A percentile compares a stretch with the other conserved stretches of the same genome.
Evolutionary conservation across 208 protist species (phyloP).

Genomic region (Naegleria fowleri): DNA sequence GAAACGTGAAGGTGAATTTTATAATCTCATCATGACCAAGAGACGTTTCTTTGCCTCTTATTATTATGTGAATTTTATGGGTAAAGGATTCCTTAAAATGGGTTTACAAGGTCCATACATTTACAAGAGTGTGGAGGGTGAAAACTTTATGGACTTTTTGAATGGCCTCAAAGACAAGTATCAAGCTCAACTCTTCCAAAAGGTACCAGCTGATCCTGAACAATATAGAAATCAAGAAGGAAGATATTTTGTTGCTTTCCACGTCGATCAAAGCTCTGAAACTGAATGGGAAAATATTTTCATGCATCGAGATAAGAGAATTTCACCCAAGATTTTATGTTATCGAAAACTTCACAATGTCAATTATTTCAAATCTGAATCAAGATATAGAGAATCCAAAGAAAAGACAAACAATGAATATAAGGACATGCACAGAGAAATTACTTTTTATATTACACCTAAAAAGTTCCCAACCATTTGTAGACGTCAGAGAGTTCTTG

Average conservation of each 20-base stretch:
- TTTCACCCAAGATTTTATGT: neutral
- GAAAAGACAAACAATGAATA: neutral
- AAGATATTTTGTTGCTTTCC: neutral
- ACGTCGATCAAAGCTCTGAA: neutral
- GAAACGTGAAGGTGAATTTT: neutral
- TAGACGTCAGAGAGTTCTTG: neutral
- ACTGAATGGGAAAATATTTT: neutral
- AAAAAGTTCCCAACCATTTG: neutral
- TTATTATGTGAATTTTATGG: conserved; percentile 6
- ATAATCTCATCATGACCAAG: neutral
- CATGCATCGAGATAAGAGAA: neutral
- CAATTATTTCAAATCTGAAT: neutral
- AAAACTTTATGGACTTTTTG: conserved; percentile 31
- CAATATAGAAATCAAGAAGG: neutral
- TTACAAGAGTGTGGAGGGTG: conserved; percentile 25
- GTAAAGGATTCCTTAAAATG: neutral
- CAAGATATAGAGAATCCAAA: neutral
- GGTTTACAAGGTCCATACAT: conserved; percentile 30
- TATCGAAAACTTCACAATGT: neutral
- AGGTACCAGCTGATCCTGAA: neutral
- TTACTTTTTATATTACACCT: neutral
- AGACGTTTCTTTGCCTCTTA: conserved; percentile 5
- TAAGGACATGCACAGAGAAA: conserved; percentile 6
- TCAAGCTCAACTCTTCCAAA: neutral
- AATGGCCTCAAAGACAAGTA: conserved; percentile 29